phyloP scores from a whole-genome alignment of 345 rosid genomes.

The Cardiospermum halicacabum region DNA sequence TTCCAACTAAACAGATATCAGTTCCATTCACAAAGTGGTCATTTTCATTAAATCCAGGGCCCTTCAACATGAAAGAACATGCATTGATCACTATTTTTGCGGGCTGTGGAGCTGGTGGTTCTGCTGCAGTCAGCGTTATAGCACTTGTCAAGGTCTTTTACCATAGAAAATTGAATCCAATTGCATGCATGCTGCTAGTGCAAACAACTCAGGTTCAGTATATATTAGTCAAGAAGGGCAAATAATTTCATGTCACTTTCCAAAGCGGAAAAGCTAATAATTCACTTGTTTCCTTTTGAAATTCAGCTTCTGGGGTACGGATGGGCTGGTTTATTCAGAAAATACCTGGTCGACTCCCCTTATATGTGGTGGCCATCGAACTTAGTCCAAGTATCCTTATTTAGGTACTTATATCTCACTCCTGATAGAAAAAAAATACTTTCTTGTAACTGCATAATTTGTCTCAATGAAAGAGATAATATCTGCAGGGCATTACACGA shows the following conservation, averaged over 20 bases:
- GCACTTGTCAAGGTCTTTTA: slow-evolving; percentile 41
- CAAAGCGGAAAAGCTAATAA: not conserved
- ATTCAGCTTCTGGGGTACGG: slow-evolving; percentile 36
- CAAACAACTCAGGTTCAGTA: slow-evolving; percentile 66
- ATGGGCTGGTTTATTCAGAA: slow-evolving; percentile 44
- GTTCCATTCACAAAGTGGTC: slow-evolving; percentile 39
- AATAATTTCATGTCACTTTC: too few species aligned
- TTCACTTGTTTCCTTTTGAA: not conserved
- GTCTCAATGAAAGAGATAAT: not conserved
- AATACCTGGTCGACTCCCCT: slow-evolving; percentile 44
- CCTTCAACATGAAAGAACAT: slow-evolving; percentile 45
- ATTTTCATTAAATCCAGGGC: slow-evolving; percentile 52
- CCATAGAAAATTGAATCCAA: slow-evolving; percentile 12
- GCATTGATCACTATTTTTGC: slow-evolving; percentile 43
- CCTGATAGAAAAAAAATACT: not conserved
- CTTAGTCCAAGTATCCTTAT: slow-evolving; percentile 53
- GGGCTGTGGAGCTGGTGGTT: slow-evolving; percentile 24
- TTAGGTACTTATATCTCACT: slow-evolving; percentile 23
- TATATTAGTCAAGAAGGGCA: not conserved
- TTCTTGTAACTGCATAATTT: not conserved
- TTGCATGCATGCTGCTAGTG: slow-evolving; percentile 43
- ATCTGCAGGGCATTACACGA: slow-evolving; percentile 43
- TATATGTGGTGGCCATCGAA: slow-evolving; percentile 52
- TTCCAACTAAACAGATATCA: slow-evolving; percentile 16
- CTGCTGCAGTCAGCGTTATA: slow-evolving; percentile 21